Conservation (phyloP, 2,329 filamentous ascomycete genomes). For the Fusarium compactum region DNA sequence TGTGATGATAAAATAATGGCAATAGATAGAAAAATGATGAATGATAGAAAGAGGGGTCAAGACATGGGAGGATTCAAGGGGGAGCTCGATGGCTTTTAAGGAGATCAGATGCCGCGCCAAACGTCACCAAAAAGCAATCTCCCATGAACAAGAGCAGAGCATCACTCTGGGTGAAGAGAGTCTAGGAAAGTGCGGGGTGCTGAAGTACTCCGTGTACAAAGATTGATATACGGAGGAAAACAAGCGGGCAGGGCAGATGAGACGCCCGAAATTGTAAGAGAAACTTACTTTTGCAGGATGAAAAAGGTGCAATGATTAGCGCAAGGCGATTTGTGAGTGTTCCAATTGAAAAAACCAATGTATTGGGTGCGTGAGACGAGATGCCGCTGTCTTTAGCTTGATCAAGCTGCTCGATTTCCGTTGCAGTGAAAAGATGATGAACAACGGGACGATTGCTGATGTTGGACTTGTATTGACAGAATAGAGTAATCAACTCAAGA, state of each 20-base stretch:
- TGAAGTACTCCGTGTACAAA: slow-evolving; percentile 40
- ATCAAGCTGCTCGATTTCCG: background rate
- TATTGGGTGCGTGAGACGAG: slow-evolving; percentile 10
- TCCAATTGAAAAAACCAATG: background rate
- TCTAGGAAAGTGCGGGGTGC: slow-evolving; percentile 37
- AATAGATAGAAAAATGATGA: slow-evolving; percentile 21
- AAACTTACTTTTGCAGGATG: slow-evolving; percentile 36
- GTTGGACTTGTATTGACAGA: background rate
- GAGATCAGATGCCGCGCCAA: slow-evolving; percentile 31
- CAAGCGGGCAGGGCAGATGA: background rate
- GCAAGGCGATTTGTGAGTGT: background rate
- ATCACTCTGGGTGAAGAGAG: slow-evolving; percentile 7
- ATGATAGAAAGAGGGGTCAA: slow-evolving; percentile 41
- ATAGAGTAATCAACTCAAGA: background rate
- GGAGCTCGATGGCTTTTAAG: slow-evolving; percentile 44
- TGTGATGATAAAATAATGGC: slow-evolving; percentile 16
- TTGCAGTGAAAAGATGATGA: slow-evolving; percentile 7
- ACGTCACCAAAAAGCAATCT: slow-evolving; percentile 42
- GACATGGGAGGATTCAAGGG: slow-evolving; percentile 13
- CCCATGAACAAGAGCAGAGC: slow-evolving; percentile 20
- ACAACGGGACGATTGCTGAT: background rate
- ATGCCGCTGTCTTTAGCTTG: slow-evolving; percentile 9
- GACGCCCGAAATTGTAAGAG: slow-evolving; percentile 3
- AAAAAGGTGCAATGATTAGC: slow-evolving; percentile 10
- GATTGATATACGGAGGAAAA: slow-evolving; percentile 22